phyloP scores from a whole-genome alignment of 2,329 filamentous ascomycete species.

The Penicillium fuscoglaucum region DNA sequence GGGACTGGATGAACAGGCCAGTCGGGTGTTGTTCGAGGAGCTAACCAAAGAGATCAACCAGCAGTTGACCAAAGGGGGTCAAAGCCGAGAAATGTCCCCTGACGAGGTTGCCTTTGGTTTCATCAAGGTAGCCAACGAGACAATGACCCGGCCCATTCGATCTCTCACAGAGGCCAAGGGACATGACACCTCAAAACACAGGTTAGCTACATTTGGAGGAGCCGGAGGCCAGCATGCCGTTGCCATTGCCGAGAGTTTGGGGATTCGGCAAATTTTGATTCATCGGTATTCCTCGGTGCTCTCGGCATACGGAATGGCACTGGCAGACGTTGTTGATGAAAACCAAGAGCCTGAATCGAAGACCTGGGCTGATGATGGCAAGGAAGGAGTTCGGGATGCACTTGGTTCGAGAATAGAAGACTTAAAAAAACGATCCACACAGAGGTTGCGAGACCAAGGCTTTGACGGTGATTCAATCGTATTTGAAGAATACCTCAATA shows the following conservation, averaged over 20 bases:
- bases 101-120: slow-evolving; percentile 90
- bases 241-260: slow-evolving; percentile 80
- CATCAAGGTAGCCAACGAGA: slow-evolving; percentile 84
- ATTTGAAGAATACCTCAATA: slow-evolving; percentile 91
- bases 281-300: slow-evolving; percentile 86
- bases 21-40: slow-evolving; percentile 68
- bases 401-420: slow-evolving; percentile 74
- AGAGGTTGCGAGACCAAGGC: slow-evolving; percentile 71
- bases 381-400: slow-evolving; percentile 56
- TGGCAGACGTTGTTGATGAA: slow-evolving; percentile 76
- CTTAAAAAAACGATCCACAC: slow-evolving; percentile 72
- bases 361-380: slow-evolving; percentile 54
- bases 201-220: slow-evolving; percentile 83
- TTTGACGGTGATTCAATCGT: slow-evolving; percentile 72
- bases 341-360: slow-evolving; percentile 68
- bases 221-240: slow-evolving; percentile 89
- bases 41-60: slow-evolving; percentile 74
- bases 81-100: slow-evolving; percentile 56
- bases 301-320: slow-evolving; percentile 87
- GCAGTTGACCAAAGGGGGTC: slow-evolving; percentile 48
- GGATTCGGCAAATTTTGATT: slow-evolving; percentile 77
- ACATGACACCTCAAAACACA: slow-evolving; percentile 81
- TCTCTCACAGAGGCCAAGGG: slow-evolving; percentile 89
- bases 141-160: slow-evolving; percentile 84
- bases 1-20: slow-evolving; percentile 70